Evolutionary conservation across 305 asterid species (phyloP), one percentile per base, ranked within the genome.

Genomic region (Lippia alba): DNA sequence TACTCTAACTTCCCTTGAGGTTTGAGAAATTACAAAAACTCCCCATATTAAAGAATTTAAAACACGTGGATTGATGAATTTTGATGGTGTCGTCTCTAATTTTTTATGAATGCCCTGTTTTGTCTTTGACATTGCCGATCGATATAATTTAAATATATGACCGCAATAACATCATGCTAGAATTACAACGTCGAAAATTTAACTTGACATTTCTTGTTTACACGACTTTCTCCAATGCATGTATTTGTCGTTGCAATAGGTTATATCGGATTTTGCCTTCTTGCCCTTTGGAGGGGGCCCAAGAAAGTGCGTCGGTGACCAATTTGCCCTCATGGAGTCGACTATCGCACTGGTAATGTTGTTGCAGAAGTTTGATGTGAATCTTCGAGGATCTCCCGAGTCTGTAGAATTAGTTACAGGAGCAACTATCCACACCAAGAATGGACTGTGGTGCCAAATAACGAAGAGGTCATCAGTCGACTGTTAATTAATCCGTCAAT

Each of bases 251-350:
- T 11, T 69, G 33, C 66, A 50, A 60, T 64, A 92, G 97, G 78
- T 86, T 58, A 81, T 89, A 73, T 80, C 97, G 19, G 98, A 93
- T 75, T 91, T 87, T 15, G 92, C 98, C 12, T 89, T 93, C 88
- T 86, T 93, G 93, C 98, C 98, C 11, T 93, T 93, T 34, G 98
- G 98, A 12, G 98, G 98, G 44, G 98, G 98, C 68, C 96, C 97
- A 55, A 86, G 98, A 75, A 93, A 91, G 81, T 93, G 98, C 12
- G 96, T 93, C 0, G 98, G 98, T 18, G 98, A 93, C 80, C 98
- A 91, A 67, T 93, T 93, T 66, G 97, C 98, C 66, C 90, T 93
- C 61, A 87, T 89, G 96, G 98, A 93, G 78, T 93, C 98, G 61
- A 91, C 98, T 16, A 76, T 93, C 48, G 92, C 96, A 19, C 77